phyloP scores from a whole-genome alignment of 441 rosid species.

The Populus hybrid region DNA sequence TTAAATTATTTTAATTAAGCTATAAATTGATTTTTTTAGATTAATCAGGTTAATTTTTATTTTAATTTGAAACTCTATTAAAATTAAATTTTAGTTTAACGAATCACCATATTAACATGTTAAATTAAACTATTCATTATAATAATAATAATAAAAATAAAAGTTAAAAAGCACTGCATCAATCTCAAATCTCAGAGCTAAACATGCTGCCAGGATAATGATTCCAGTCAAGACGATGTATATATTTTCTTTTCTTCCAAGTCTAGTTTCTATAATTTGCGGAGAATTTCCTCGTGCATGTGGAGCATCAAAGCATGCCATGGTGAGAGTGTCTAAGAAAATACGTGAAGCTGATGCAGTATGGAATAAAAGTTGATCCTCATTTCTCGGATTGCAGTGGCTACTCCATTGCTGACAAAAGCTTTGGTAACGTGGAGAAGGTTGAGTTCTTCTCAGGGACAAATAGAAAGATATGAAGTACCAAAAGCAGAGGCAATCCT shows the following conservation, averaged over 20 bases:
- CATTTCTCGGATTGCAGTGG: background rate
- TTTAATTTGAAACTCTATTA: no score
- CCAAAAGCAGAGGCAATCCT: background rate
- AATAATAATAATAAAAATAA: no score
- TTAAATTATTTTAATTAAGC: no score
- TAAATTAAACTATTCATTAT: no score
- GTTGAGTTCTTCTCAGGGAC: background rate
- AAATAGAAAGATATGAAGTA: background rate
- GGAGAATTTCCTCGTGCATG: background rate
- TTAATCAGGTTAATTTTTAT: no score
- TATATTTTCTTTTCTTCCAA: slow-evolving; percentile 1
- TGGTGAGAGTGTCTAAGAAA: background rate
- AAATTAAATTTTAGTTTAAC: no score
- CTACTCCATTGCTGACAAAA: background rate
- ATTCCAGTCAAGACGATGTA: background rate
- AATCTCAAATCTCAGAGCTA: background rate
- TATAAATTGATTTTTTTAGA: no score
- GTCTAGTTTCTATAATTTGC: background rate
- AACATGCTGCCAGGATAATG: background rate
- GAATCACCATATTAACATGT: no score
- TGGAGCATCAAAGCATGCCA: background rate
- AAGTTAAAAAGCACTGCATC: no score
- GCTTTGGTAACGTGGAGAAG: background rate
- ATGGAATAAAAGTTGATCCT: background rate
- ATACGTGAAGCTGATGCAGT: background rate